phyloP scores from a whole-genome alignment of 345 rosid genomes.

The Brassica nigra region DNA sequence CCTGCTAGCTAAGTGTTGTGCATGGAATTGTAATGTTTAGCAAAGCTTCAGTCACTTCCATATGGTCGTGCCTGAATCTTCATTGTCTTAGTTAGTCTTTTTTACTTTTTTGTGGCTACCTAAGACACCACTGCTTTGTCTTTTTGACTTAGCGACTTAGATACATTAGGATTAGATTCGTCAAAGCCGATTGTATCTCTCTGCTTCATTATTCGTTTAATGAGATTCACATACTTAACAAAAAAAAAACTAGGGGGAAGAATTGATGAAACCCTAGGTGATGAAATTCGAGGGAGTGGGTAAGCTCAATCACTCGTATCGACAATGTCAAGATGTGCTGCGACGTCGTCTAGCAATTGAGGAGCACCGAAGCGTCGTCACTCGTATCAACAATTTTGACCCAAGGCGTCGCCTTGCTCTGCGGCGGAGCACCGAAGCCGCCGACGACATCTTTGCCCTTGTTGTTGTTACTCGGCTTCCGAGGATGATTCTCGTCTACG shows the following conservation, averaged over 20 bases:
- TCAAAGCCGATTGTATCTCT: too few relatives aligned
- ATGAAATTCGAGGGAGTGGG: not conserved
- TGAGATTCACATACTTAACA: too few relatives aligned
- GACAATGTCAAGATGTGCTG: constrained; percentile 97
- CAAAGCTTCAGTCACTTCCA: too few relatives aligned
- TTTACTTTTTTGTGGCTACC: not conserved
- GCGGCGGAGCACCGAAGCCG: constrained; percentile 38
- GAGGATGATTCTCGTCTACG: constrained; percentile 45
- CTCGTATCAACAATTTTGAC: constrained; percentile 52
- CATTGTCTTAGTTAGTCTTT: too few relatives aligned
- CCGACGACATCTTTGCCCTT: constrained; percentile 55
- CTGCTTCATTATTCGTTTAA: too few relatives aligned
- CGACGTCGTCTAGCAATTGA: constrained; percentile 88
- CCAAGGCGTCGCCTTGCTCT: constrained; percentile 77
- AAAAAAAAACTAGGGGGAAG: not conserved
- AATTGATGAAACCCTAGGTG: constrained; percentile 29
- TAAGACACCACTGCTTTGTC: not conserved
- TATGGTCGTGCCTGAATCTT: too few relatives aligned
- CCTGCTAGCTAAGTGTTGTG: too few relatives aligned
- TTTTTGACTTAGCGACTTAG: too few relatives aligned
- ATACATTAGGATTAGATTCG: too few relatives aligned
- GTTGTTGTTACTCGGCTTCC: constrained; percentile 44
- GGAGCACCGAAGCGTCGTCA: constrained; percentile 55
- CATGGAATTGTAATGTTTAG: too few relatives aligned
- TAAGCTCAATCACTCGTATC: constrained; percentile 69